Base-by-base conservation (phyloP, 805 yeast species). In the Clavispora carvajalis region DNA sequence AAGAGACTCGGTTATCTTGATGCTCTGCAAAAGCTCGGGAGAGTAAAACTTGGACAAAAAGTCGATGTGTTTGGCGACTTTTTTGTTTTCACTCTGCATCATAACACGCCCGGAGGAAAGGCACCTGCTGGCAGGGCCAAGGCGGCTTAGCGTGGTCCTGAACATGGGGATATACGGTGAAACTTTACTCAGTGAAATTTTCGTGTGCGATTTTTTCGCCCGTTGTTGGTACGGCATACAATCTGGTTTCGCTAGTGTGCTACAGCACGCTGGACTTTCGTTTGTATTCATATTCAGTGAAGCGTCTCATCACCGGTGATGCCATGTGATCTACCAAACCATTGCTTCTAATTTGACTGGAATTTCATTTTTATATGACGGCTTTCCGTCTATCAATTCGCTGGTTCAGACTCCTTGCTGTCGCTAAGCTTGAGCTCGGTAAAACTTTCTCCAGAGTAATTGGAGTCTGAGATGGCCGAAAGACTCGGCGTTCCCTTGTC, bases 21-120 rank as follows among this genome's bases (percentile, higher is more conserved):
- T 87, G 39, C 95, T 78, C 57, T 87, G 85, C 47, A 91, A 75
- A 37, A 90, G 72, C 43, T 82, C 84, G 23, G 89, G 86, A 7
- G 91, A 79, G 61, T 91, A 91, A 68, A 82, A 91, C 57, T 88
- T 79, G 35, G 77, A 62, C 50, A 90, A 71, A 47, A 69, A 71
- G 34, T 76, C 73, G 47, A 79, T 52, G 59, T 82, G 88, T 43
- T 66, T 46, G 11, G 54, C 46, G 13, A 53, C 58, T 41, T 57
- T 59, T 17, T 41, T 35, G 39, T 34, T 44, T 19, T 37, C 39
- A 11, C 13, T 19, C 11, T 25, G 36, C 23, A 36, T 13, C 12
- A 21, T 29, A n/a, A 12, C 9, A 10, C 34, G 24, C 30, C 31
- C 34, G 22, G 40, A 22, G 13, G 39, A 38, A 30, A 39, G 35